These are phyloP conservation scores for Ceratorhiza oryzae-sativae DNA, from an alignment of 1,284 basidiomycete genomes.

Conservation along the genomic window DNA sequence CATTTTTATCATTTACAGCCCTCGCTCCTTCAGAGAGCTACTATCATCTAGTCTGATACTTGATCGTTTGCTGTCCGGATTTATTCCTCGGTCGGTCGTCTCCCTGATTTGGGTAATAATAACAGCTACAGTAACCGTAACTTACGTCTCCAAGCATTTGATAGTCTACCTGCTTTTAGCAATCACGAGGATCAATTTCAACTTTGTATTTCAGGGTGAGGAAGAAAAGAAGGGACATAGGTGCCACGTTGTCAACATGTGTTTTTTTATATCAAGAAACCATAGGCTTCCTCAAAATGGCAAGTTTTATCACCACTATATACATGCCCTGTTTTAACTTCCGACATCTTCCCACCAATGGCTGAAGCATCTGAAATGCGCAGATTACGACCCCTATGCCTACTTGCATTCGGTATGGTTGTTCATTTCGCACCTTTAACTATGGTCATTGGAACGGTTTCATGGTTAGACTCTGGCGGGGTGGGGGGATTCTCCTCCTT, in stretches of 20 bases:
- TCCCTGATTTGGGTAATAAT: background rate
- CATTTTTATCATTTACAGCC: no score
- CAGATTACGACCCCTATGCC: background rate
- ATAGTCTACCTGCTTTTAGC: background rate
- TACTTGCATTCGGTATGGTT: background rate
- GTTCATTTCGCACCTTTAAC: background rate
- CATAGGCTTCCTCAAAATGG: no score
- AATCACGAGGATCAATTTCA: no score
- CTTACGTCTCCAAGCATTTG: background rate
- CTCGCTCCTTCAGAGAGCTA: no score
- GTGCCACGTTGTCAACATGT: no score
- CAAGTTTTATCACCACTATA: no score
- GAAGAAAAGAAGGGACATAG: no score
- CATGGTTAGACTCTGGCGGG: conserved; percentile 3
- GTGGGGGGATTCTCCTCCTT: conserved; percentile 17
- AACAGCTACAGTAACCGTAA: background rate
- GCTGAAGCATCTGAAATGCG: background rate
- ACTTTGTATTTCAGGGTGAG: no score
- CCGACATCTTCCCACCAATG: background rate
- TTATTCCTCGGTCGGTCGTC: conserved; percentile 4
- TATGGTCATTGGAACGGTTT: background rate
- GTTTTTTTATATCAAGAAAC: no score
- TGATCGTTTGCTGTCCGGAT: conserved; percentile 20
- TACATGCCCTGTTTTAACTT: background rate
- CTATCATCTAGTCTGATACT: conserved; percentile 25